Evolutionary conservation across 2,329 filamentous ascomycete species (phyloP).

Genomic region (Xylariomycetidae sp.): DNA sequence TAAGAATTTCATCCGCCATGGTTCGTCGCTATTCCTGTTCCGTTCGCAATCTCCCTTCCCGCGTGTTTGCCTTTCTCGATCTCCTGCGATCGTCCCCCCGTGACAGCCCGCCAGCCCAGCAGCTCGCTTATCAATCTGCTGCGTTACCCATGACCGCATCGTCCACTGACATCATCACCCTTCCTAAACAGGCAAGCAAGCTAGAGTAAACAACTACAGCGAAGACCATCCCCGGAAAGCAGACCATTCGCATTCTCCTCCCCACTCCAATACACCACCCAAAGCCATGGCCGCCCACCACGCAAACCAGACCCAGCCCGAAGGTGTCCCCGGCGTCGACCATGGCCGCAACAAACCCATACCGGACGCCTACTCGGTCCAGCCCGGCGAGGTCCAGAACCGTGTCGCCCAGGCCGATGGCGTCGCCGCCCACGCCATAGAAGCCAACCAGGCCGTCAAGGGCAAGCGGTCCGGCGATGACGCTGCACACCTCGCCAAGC

Average conservation of each 20-base stretch:
- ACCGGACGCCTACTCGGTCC: conserved; percentile 56
- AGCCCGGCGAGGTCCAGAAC: conserved; percentile 55
- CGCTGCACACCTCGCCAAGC: conserved; percentile 70
- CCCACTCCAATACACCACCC: conserved; percentile 45
- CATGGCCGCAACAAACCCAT: conserved; percentile 42
- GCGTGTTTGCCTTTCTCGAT: conserved; percentile 3
- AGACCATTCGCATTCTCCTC: conserved; percentile 44
- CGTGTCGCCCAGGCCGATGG: conserved; percentile 63
- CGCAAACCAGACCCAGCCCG: conserved; percentile 29
- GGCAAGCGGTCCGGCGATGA: conserved; percentile 45
- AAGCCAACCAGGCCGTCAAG: conserved; percentile 53
- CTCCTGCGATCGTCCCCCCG: too few relatives aligned
- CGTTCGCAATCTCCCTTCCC: conserved; percentile 5
- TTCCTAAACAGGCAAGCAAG: conserved; percentile 68
- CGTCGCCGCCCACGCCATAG: conserved; percentile 56
- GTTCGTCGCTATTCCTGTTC: conserved; percentile 33
- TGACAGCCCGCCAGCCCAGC: too few relatives aligned
- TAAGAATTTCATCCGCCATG: conserved; percentile 97
- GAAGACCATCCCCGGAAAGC: conserved; percentile 48
- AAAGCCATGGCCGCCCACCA: conserved; percentile 50
- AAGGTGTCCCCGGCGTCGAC: conserved; percentile 31
- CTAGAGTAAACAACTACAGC: conserved; percentile 58
- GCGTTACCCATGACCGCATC: too few relatives aligned
- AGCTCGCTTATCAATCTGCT: too few relatives aligned
- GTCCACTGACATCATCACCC: conserved; percentile 28